Percentiles rank a stretch among this genome's conserved stretches.
Conservation (phyloP, 2,329 filamentous ascomycete species). For the Fusarium begoniae region DNA sequence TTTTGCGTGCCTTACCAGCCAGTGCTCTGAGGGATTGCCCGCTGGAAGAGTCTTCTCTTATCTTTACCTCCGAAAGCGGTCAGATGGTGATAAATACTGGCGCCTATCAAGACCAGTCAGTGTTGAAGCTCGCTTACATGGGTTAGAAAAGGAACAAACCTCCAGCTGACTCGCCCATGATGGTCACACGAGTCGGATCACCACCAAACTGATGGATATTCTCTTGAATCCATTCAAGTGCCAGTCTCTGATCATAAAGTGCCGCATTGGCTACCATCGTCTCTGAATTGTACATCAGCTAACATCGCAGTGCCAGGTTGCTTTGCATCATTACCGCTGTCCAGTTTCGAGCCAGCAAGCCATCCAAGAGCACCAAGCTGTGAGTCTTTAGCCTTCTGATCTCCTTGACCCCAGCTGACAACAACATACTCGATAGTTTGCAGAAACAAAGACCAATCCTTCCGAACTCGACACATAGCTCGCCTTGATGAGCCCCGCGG, state of each 20-base stretch:
- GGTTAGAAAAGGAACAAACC: neutral
- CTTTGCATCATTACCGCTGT: neutral
- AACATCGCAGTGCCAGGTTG: neutral
- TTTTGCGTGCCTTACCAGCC: neutral
- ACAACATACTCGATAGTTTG: neutral
- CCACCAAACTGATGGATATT: neutral
- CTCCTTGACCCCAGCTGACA: neutral
- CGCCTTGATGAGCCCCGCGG: neutral
- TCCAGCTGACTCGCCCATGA: neutral
- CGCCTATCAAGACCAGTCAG: neutral
- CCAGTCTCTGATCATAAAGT: neutral
- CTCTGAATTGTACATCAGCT: neutral
- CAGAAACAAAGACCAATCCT: neutral
- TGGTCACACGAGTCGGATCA: neutral
- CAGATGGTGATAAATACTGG: neutral
- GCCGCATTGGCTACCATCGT: neutral
- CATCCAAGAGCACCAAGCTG: neutral
- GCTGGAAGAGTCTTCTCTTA: neutral
- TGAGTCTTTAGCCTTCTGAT: fast-evolving
- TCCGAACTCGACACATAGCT: neutral
- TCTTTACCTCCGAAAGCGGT: neutral
- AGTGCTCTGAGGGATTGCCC: neutral
- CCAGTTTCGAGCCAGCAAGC: neutral
- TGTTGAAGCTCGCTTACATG: neutral
- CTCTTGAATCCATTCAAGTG: neutral